These are phyloP conservation scores for Pythium coloratum DNA, from an alignment of 352 stramenopile genomes.

Conservation along the genomic window DNA sequence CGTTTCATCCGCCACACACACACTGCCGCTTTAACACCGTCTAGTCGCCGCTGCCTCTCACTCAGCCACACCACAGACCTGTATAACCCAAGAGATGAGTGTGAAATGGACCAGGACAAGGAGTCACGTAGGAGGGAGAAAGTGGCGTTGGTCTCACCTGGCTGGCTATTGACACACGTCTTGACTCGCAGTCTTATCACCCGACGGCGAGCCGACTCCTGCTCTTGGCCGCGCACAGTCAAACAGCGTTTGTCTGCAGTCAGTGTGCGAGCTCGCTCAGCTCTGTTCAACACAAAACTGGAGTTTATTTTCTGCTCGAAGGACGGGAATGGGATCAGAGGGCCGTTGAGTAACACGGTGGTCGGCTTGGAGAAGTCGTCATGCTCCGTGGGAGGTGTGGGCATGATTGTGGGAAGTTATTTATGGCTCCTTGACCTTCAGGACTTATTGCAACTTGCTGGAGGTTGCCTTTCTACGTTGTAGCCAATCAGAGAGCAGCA, in stretches of 20 bases:
- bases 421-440: no score
- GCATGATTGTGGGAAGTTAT: no score
- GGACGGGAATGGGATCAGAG: slow-evolving; percentile 7
- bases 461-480: slow-evolving; percentile 3
- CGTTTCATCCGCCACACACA: slow-evolving; percentile 10
- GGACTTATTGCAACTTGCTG: no score
- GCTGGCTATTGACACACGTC: neutral
- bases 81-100: neutral
- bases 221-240: neutral
- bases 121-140: neutral
- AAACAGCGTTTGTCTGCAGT: neutral
- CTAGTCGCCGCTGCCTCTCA: neutral
- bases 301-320: neutral
- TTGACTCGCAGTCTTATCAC: slow-evolving; percentile 6
- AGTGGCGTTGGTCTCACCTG: neutral
- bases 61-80: neutral
- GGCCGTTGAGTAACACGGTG: neutral
- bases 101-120: neutral
- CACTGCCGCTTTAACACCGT: neutral
- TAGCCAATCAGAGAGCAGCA: neutral
- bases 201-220: neutral
- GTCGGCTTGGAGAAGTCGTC: neutral
- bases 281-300: neutral
- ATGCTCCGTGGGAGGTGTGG: no score
- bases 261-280: neutral